Base-by-base conservation (phyloP, 129 eudicot genomes). In the Flaveria linearis region DNA sequence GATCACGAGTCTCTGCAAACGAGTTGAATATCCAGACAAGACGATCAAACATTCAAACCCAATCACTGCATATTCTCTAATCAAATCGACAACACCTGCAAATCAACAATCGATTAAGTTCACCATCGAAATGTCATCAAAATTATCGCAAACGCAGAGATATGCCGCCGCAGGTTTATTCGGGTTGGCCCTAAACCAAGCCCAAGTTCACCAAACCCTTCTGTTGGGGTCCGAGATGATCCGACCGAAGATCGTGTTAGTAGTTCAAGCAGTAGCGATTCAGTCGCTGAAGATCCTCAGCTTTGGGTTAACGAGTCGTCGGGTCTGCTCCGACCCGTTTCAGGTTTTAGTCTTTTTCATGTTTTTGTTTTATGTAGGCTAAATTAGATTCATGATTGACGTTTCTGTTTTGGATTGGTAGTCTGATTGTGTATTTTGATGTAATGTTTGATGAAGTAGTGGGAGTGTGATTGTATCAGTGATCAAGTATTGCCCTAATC, bases 161-260 rank as follows among this genome's bases (percentile, higher is more conserved):
- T 95, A 95, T 73, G 99, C 97, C 1, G 96, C 97, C 22, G 97
- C 86, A 51, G 92, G 95, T 20, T 85, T 95, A 56, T 91, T 91
- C 64, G 96, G 92, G 14, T 50, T 95, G 82, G 92, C 99, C 33
- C 83, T 95, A 43, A 86, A 86, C 89, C 92, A 89, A 69, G 90
- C 96, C 33, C 99, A 91, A 58, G 82, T 82, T 36, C 96, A 89
- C 72, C 99, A 95, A 86, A 83, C 96, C 12, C 78, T 73, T 16
- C 92, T 89, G 8, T 80, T 95, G 56, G 95, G 94, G 2, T 73
- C 78, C 3, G 16, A 53, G 77, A 67, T 55, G 75, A 74, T n/a
- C 76, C 65, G 36, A 82, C 76, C 57, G 86, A 78, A 39, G 86
- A 82, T 8, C 65, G 84, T 23, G 60, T 43, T 36, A 80, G 74